Evolutionary conservation across 2,329 filamentous ascomycete genomes (phyloP).

Genomic region (Colletotrichum truncatum): DNA sequence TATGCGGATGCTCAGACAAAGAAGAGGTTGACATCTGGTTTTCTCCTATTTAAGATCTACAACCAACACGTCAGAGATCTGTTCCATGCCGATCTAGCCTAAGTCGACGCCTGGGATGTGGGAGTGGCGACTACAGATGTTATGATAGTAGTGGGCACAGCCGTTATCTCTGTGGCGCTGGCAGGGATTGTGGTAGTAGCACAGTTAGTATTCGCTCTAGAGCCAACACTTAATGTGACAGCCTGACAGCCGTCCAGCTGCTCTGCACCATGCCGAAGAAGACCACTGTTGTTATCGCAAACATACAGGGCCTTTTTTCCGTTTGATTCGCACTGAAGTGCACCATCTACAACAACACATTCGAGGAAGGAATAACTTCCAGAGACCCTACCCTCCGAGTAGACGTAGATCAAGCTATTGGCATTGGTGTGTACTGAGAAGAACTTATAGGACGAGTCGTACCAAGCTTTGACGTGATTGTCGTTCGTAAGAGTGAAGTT

Average conservation of each 20-base stretch:
- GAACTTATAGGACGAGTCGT: not conserved
- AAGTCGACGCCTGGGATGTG: not conserved
- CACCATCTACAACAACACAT: constrained; percentile 3
- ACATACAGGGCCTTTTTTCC: constrained; percentile 19
- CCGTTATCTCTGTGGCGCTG: not conserved
- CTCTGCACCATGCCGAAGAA: not conserved
- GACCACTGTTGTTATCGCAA: constrained; percentile 16
- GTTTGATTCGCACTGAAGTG: constrained; percentile 2
- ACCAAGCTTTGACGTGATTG: not conserved
- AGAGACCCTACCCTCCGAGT: not conserved
- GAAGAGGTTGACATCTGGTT: too few relatives aligned
- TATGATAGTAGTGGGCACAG: not conserved
- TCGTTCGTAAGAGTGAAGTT: not conserved
- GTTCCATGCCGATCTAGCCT: too few relatives aligned
- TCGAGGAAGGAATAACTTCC: constrained; percentile 24
- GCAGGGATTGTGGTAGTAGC: not conserved
- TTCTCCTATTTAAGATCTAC: too few relatives aligned
- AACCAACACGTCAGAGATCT: too few relatives aligned
- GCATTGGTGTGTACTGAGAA: constrained; percentile 27
- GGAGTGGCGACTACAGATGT: not conserved
- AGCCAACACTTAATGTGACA: not conserved
- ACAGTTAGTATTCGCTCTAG: not conserved
- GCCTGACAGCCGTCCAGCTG: not conserved
- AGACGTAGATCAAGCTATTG: constrained; percentile 33
- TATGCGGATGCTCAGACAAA: too few relatives aligned